phyloP scores from a whole-genome alignment of 225 moss, liverwort and hornwort species.

The Thuidium tamariscinum region DNA sequence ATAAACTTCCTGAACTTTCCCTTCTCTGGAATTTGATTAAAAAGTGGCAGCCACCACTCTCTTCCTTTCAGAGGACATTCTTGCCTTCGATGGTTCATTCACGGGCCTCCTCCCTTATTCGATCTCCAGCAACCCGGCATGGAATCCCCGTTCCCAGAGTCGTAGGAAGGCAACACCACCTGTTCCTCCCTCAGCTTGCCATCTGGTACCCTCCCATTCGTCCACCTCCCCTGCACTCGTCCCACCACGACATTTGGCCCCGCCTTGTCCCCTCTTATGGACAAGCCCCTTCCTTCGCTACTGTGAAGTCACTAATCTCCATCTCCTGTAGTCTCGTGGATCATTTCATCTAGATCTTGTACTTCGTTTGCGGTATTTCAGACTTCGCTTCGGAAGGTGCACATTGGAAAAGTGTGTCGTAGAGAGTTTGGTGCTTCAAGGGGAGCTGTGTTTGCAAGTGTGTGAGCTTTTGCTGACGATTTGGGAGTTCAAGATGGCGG shows the following conservation, averaged over 20 bases:
- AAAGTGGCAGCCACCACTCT: too few species aligned
- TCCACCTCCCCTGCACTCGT: neutral
- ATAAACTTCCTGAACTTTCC: too few species aligned
- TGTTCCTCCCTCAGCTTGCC: neutral
- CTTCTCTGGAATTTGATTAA: too few species aligned
- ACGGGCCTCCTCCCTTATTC: neutral
- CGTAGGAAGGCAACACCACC: neutral
- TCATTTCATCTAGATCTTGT: neutral
- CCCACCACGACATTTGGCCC: neutral
- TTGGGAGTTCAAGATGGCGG: constrained; percentile 1
- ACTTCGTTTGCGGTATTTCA: neutral
- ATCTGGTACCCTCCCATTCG: neutral
- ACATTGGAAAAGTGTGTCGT: neutral
- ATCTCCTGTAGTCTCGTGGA: too few species aligned
- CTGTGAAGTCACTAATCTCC: neutral
- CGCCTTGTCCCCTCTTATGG: neutral
- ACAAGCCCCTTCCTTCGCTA: fast-evolving
- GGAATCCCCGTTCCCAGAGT: neutral
- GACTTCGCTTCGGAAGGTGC: neutral
- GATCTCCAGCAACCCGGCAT: too few species aligned
- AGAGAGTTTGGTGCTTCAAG: neutral
- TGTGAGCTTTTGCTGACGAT: neutral
- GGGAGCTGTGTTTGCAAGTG: neutral
- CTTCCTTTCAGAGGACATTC: too few species aligned
- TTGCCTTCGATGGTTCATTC: too few species aligned